These are phyloP conservation scores for Rhodocollybia butyracea DNA, from an alignment of 768 basidiomycete genomes.

Conservation along the genomic window DNA sequence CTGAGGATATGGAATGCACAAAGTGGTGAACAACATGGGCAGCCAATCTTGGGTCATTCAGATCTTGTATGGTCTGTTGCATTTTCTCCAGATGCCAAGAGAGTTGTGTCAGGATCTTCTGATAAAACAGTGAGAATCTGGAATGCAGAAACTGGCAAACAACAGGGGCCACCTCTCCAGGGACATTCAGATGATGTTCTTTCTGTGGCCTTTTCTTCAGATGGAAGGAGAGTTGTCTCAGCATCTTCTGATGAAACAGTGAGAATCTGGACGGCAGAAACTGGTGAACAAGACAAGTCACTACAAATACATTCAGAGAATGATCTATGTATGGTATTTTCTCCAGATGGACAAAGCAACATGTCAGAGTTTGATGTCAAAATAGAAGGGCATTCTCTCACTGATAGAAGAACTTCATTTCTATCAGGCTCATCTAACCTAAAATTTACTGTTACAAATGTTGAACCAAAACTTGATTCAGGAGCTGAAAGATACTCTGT, in stretches of 20 bases:
- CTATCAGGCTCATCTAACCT: too few species aligned
- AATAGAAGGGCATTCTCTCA: too few species aligned
- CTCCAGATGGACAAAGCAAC: constrained; percentile 18
- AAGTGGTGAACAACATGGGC: background rate
- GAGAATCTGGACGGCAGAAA: too few species aligned
- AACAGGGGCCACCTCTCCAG: constrained; percentile 9
- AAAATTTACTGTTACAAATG: too few species aligned
- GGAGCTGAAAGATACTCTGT: too few species aligned
- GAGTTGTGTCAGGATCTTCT: too few species aligned
- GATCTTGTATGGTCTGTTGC: background rate
- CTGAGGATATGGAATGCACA: background rate
- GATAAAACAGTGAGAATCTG: too few species aligned
- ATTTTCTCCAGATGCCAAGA: background rate
- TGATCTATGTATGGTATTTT: constrained; percentile 12
- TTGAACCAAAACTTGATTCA: too few species aligned
- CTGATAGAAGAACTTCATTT: too few species aligned
- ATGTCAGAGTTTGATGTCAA: constrained; percentile 15
- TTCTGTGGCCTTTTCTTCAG: constrained; percentile 8
- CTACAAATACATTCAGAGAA: constrained; percentile 9
- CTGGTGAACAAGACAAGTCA: constrained; percentile 2
- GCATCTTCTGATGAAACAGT: constrained; percentile 6
- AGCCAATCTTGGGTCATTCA: background rate
- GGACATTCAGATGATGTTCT: background rate
- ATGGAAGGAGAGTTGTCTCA: constrained; percentile 9
- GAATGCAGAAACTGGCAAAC: constrained; percentile 41